Evolutionary conservation across 257 asterid genomes (phyloP).

Genomic region (Verbascum thapsus): DNA sequence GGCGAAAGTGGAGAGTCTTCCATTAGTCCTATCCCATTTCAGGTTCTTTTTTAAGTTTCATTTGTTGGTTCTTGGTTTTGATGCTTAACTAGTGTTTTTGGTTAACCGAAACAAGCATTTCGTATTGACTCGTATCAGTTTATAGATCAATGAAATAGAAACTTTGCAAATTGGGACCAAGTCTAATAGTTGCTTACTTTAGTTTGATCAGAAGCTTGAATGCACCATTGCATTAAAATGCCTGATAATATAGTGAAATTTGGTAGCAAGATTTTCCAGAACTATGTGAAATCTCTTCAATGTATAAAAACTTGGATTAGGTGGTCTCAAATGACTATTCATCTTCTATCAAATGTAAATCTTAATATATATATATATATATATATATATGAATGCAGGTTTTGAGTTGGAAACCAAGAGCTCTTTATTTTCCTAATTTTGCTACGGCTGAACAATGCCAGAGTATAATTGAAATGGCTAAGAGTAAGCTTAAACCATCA

Average conservation of each 20-base stretch:
- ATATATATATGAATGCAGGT: constrained; percentile 60
- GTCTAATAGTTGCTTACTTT: neutral
- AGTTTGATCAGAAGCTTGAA: neutral
- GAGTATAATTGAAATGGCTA: constrained; percentile 54
- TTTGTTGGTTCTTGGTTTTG: constrained; percentile 21
- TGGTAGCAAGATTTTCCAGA: neutral
- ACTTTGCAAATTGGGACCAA: neutral
- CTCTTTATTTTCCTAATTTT: constrained; percentile 72
- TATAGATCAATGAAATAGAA: constrained; percentile 1
- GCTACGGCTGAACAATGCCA: constrained; percentile 78
- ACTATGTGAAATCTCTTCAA: neutral
- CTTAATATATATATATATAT: too few species aligned
- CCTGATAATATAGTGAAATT: neutral
- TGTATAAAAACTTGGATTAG: neutral
- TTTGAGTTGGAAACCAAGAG: constrained; percentile 90
- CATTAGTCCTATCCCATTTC: constrained; percentile 44
- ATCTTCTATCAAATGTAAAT: neutral
- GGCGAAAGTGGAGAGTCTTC: constrained; percentile 51
- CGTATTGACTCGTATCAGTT: neutral
- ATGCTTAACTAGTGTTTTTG: constrained; percentile 9
- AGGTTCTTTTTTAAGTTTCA: constrained; percentile 32
- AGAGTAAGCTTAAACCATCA: constrained; percentile 65
- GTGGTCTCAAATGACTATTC: too few species aligned
- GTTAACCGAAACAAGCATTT: neutral
- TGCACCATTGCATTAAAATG: neutral